Evolutionary conservation across 1,139 yeast genomes (phyloP), one percentile per base, ranked within the genome.

Genomic region (Geotrichum klebahnii): DNA sequence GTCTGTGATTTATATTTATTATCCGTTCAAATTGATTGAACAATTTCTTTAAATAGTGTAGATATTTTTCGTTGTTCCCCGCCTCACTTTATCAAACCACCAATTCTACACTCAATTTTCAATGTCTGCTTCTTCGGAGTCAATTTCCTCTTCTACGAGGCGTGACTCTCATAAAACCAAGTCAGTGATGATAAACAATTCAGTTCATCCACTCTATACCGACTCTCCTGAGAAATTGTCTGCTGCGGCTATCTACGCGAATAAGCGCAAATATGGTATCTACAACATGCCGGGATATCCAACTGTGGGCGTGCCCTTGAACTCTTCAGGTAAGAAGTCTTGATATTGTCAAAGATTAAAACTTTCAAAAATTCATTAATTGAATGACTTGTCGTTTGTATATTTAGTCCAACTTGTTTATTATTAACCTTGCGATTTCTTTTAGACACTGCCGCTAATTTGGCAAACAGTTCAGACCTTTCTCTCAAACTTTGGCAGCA

Each of bases 241-340:
- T 8, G 51, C 48, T 8, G 49, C 55, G 5, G 95, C 95, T 2
- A 67, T 82, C 50, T 87, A 86, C 69, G 83, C 81, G 59, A 90
- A 88, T 56, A 83, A 83, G 61, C 69, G 83, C 63, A 84, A 79
- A 61, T 84, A 82, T 61, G 96, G 96, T 36, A 74, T 82, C 47
- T 87, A 75, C 68, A 76, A 78, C 57, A 74, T 80, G 50, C 96
- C 96, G 1, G 81, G 86, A 10, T 74, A 73, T 47, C 79, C 81
- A 3, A 69, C 77, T 14, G 76, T 85, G 2, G 96, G 97, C 12
- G 92, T 86, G 51, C 77, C 69, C 31, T 60, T 58, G 26, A 48
- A 55, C 23, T 61, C 67, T 26, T 65, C 69, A 12, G 52, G 55
- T 52, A 52, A 19, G 54, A 10, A 8, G 10, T 26, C 6, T 8